Base-by-base conservation (phyloP, 2,329 filamentous ascomycete species). In the Seiridium unicorne region DNA sequence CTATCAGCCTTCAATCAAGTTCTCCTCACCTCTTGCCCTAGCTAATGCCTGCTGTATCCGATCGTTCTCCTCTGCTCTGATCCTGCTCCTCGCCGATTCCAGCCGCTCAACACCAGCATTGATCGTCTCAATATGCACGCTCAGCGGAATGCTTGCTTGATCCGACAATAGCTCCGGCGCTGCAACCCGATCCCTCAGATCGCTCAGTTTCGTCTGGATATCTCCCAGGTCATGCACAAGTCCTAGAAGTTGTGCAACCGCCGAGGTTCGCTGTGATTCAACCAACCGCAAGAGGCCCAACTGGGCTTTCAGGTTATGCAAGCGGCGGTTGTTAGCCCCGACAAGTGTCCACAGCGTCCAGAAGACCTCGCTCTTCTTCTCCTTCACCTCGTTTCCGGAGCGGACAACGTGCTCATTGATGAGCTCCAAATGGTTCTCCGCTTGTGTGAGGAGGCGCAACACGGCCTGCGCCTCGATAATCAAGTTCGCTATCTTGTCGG, bases 61-160 rank as follows among this genome's bases (percentile, higher is more conserved):
- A 40, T 89, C 84, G 47, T 85, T 80, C 76, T 90, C 87, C 13
- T 84, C 74, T 36, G 78, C 81, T 58, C 84, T 77, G 18, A 86
- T 83, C 62, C 84, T 82, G 47, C 83, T 80, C 61, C 90, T 80
- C 51, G 88, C 86, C 31, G 77, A 74, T 70, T 91, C 87, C 62
- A 95, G 75, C 63, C 91, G 80, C 72, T 93, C 89, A 1, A 93
- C 85, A 0, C 89, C 89, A 54, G 85, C 78, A 60, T 89, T 81
- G 62, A 95, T 92, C 59, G 86, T 88, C 65, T 92, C 87, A 46
- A 95, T 87, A 69, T 95, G 90, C 47, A 92, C 87, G 55, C 83
- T 82, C 4, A 95, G 76, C 3, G 90, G 89, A 8, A 92, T 79
- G 35, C 79, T 76, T 3, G 75, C 72, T 40, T 59, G 76, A 34